Base-by-base conservation (phyloP, 495 filamentous ascomycete genomes). In the Staphylotrichum tortipilum region DNA sequence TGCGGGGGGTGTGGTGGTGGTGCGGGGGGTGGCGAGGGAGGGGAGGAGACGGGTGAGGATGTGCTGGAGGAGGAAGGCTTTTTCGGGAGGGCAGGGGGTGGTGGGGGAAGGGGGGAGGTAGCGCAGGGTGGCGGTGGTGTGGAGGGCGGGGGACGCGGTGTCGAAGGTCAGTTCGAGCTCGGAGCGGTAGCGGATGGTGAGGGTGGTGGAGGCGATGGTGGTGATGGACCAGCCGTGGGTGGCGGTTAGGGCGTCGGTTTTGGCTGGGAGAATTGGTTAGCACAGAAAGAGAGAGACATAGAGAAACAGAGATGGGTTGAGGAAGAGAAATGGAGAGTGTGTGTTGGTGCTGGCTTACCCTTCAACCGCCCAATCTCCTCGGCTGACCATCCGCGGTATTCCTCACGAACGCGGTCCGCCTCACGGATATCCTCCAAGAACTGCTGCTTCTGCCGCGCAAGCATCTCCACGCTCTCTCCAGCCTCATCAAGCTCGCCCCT, bases 371-470 rank as follows among this genome's bases (percentile, higher is more conserved):
- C 72, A 47, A 97, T 83, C 62, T 97, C 92, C 15, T 72, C 77
- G 24, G 81, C 76, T 51, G 81, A 92, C 86, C 89, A 95, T 18
- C 92, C 89, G 15, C 89, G 79, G 63, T 84, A 95, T 57, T 92
- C 82, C 63, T 94, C 88, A 53, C 84, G 80, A 30, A 94, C 72
- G 48, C 81, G 82, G 59, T 96, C 89, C 1, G 91, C 88, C 56
- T 89, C 83, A 45, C 78, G 74, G 47, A 95, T 96, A 28, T 89
- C 86, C 4, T 77, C 75, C 17, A 78, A 52, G 57, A 72, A 89
- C 56, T 81, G 74, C 48, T 82, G 70, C 58, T 89, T 91, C 53
- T 77, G 75, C 57, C 81, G 79, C 4, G 74, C 63, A 14, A 81
- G 69, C 7, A 73, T 67, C 46, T 78, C 75, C 19, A 90, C 78